Base-by-base conservation (phyloP, 345 rosid genomes). In the Turritis glabra region DNA sequence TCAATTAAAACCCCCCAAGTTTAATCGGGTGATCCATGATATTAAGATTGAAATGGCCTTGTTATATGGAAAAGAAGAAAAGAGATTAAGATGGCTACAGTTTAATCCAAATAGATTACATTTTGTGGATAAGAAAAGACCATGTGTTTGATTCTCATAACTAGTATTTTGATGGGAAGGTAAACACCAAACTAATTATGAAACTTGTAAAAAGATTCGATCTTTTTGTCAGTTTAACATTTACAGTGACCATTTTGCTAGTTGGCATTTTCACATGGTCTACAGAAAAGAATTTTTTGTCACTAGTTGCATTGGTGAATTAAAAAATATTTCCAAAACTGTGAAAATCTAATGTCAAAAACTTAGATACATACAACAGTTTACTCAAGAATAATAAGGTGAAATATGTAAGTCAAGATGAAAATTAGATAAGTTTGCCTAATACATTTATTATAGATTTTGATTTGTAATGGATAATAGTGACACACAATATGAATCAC, bases 81-180 rank as follows among this genome's bases (percentile, higher is more conserved):
- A 35, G 11, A 37, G 40, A 37, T 11, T 37, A 37, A 37, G 40
- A 37, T 37, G 40, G 3, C 14, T 37, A 37, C 4, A 14, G 43
- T 44, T 14, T 27, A 56, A 19, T 41, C 73, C 33, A 56, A 56
- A 17, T 69, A 32, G 37, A 44, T 43, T 30, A 37, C 3, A 23
- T 22, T 29, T 56, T 43, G 30, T 21, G 55, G 55, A 69, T 69
- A 69, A 54, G 53, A 22, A 69, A 27, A 3, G 35, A 9, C 56
- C 56, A 70, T 57, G 64, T 27, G 46, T 48, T 18, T 21, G 2
- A 5, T 21, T 29, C 22, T 43, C 19, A 19, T 56, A 9, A 5
- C 53, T 26, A 37, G 50, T 35, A 18, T 13, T 48, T 51, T 41
- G 29, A 41, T 37, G 56, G 55, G 23, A 41, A 26, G 40, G 40